Conservation (phyloP, 1,139 yeast species). For the Kluyveromyces sp. region DNA sequence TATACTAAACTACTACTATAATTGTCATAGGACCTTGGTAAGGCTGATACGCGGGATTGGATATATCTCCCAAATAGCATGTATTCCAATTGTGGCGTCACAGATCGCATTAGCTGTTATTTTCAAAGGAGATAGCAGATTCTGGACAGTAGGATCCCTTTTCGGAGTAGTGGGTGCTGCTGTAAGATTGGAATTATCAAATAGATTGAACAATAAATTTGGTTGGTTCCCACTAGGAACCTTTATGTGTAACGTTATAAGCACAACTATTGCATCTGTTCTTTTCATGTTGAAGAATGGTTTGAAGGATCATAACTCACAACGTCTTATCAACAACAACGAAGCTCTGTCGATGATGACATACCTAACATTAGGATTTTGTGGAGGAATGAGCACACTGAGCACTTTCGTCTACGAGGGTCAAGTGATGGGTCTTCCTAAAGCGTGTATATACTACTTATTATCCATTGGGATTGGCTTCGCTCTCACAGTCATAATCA, state of each 20-base stretch:
- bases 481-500: slow-evolving; percentile 36
- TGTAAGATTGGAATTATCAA: slow-evolving; percentile 48
- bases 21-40: not conserved
- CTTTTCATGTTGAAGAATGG: slow-evolving; percentile 47
- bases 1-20: not conserved
- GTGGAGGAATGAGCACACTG: slow-evolving; percentile 72
- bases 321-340: slow-evolving; percentile 28
- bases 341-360: slow-evolving; percentile 44
- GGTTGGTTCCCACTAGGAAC: slow-evolving; percentile 66
- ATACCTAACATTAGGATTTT: slow-evolving; percentile 63
- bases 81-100: slow-evolving; percentile 21
- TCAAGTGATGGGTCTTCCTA: slow-evolving; percentile 24
- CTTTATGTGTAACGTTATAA: slow-evolving; percentile 55
- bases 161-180: slow-evolving; percentile 30
- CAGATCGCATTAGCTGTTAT: slow-evolving; percentile 24
- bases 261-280: slow-evolving; percentile 50
- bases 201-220: slow-evolving; percentile 37
- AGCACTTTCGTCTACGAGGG: slow-evolving; percentile 71
- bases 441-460: slow-evolving; percentile 16
- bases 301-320: slow-evolving; percentile 12
- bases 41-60: not conserved
- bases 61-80: slow-evolving; percentile 1
- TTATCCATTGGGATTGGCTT: slow-evolving; percentile 34
- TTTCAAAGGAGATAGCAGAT: slow-evolving; percentile 22
- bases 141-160: slow-evolving; percentile 26